Percentiles rank a stretch among this genome's conserved stretches.
phyloP scores from a whole-genome alignment of 176 grass and related monocot genomes.

The Ampelocalamus luodianensis region DNA sequence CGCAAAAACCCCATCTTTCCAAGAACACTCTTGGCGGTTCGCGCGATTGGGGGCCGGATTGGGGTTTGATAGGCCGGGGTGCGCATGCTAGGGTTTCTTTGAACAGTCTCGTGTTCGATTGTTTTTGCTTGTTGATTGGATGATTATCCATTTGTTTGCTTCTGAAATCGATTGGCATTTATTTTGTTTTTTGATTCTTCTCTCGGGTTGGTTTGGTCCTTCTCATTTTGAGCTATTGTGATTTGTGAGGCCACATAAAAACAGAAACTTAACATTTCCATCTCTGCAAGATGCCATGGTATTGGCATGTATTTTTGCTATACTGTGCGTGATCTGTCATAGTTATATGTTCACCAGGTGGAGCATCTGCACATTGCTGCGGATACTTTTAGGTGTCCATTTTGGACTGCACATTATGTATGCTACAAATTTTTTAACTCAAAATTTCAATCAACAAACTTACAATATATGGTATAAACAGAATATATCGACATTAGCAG shows the following conservation, averaged over 20 bases:
- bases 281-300: neutral
- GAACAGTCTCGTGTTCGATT: neutral
- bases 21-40: neutral
- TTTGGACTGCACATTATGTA: neutral
- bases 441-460: neutral
- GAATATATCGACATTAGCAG: neutral
- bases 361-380: neutral
- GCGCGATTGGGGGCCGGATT: neutral
- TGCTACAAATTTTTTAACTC: neutral
- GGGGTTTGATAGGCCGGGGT: neutral
- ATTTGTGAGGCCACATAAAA: neutral
- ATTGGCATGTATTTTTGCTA: neutral
- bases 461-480: neutral
- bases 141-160: neutral
- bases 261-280: neutral
- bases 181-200: neutral
- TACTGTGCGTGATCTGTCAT: neutral
- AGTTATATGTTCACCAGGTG: neutral
- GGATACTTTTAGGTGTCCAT: neutral
- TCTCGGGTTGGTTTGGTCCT: neutral
- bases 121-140: neutral
- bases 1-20: slow-evolving; percentile 5
- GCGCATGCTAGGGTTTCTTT: slow-evolving; percentile 18
- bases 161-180: neutral
- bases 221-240: neutral